Base-by-base conservation (phyloP, 441 rosid genomes). In the Geranium incanum region DNA sequence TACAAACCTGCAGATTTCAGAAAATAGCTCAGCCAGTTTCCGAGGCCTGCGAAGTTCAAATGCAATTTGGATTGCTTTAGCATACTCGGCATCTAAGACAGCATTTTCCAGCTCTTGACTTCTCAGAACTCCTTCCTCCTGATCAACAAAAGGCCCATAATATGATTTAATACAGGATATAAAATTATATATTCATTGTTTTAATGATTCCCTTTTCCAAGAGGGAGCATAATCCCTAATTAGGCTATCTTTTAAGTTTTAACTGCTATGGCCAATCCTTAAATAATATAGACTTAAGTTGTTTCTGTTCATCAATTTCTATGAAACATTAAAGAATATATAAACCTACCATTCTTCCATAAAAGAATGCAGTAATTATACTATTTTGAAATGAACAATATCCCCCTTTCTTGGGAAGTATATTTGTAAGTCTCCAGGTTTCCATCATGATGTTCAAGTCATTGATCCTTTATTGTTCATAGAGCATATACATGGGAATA, bases 31-130 rank as follows among this genome's bases (percentile, higher is more conserved):
- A 0, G 86, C 88, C 69, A 92, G 89, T 80, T 81, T 90, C 81
- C 77, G 97, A 81, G 97, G 97, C 82, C 87, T 82, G 71, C 80
- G 84, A 71, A 94, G 92, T 85, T 88, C 89, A 78, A 92, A 89
- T 68, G 99, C 97, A 76, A 95, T 73, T 83, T 82, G 84, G 69
- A 92, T 88, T 64, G 99, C 97, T 78, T 86, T 92, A 4, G 77
- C 78, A 76, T 89, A 92, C 71, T 92, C 87, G 23, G 87, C 91
- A 85, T 92, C 96, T 73, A 88, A 64, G 36, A 89, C 82, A 55
- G 96, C 97, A 82, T 92, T 94, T 80, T 92, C 97, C 79, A 92
- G 77, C 73, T 92, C 97, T 81, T 90, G 97, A 64, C 94, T 86
- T 83, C 79, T 89, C 81, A 94, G 75, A 74, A 90, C 83, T 33